Evolutionary conservation across 352 stramenopile genomes (phyloP).

Genomic region (Peronospora farinosa): DNA sequence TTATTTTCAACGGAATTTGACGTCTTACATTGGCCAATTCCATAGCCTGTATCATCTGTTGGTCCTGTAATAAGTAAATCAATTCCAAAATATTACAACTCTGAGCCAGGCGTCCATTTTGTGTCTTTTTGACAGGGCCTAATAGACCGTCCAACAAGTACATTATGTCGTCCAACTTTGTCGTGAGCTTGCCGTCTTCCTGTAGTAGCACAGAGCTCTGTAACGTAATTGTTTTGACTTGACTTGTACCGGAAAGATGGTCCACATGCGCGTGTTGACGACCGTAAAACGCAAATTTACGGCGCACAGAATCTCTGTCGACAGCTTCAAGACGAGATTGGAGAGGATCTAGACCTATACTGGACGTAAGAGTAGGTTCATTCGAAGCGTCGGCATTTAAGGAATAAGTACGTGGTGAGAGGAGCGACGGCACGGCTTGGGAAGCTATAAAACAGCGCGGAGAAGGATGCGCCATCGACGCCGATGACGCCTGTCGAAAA

Average conservation of each 20-base stretch:
- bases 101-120: conserved; percentile 7
- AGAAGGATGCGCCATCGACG: conserved; percentile 1
- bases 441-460: neutral
- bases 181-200: conserved; percentile 45
- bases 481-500: too few relatives aligned
- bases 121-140: conserved; percentile 1
- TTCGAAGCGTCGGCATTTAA: conserved; percentile 1
- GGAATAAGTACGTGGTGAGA: neutral
- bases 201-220: conserved; percentile 55
- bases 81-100: conserved; percentile 39
- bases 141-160: conserved; percentile 60
- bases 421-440: neutral
- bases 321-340: conserved; percentile 20
- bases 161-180: conserved; percentile 45
- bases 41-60: conserved; percentile 30
- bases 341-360: conserved; percentile 1
- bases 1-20: conserved; percentile 23
- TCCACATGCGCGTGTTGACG: conserved; percentile 36
- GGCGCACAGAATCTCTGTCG: conserved; percentile 20
- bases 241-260: conserved; percentile 11
- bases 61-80: conserved; percentile 27
- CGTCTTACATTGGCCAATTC: conserved; percentile 24
- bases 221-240: conserved; percentile 15
- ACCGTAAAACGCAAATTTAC: conserved; percentile 53
- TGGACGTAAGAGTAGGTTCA: neutral